phyloP scores from a whole-genome alignment of 371 early-diverging fungal genomes.

The Mortierella sp. region DNA sequence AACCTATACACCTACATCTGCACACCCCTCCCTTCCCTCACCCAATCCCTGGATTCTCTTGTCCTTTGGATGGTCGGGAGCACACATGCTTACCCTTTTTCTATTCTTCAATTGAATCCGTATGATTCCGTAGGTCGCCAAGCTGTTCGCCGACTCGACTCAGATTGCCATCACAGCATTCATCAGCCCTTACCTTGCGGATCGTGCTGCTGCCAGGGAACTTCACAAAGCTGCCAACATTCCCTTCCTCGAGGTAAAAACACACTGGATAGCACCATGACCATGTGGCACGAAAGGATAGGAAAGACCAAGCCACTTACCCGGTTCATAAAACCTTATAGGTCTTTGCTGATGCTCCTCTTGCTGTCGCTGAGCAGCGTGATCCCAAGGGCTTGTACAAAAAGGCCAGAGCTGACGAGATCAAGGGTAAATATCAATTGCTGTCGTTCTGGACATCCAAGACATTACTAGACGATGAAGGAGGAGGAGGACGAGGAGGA shows the following conservation, averaged over 20 bases:
- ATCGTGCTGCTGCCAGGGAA: conserved; percentile 83
- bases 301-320: no score
- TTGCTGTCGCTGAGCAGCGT: conserved; percentile 88
- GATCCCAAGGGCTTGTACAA: conserved; percentile 97
- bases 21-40: no score
- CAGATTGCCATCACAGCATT: conserved; percentile 88
- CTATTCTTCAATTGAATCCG: no score
- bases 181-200: conserved; percentile 88
- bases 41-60: no score
- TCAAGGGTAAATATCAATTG: conserved; percentile 70
- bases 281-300: no score
- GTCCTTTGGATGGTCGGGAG: no score
- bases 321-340: no score
- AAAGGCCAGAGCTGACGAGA: conserved; percentile 92
- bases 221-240: conserved; percentile 81
- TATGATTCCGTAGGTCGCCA: conserved; percentile 87
- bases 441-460: background rate
- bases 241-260: conserved; percentile 78
- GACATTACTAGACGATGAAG: no score
- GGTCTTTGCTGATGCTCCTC: conserved; percentile 87
- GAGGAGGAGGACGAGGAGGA: no score
- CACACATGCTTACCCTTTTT: no score
- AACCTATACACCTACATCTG: no score
- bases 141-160: conserved; percentile 90
- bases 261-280: no score